Percentiles rank a stretch among this genome's conserved stretches.
phyloP scores from a whole-genome alignment of 129 eudicot genomes.

The Centella asiatica region DNA sequence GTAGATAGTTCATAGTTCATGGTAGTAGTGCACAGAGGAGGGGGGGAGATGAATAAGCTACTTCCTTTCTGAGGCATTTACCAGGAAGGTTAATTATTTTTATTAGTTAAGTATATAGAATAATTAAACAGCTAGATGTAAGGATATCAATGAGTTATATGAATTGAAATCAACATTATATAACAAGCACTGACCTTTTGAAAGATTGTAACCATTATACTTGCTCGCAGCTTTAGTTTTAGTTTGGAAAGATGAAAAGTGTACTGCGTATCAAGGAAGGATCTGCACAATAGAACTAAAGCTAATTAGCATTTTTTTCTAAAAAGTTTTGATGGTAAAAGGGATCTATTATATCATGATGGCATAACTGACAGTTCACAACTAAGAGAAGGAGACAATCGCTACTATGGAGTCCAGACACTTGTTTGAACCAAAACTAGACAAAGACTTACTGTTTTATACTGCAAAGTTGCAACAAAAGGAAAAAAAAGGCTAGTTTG shows the following conservation, averaged over 20 bases:
- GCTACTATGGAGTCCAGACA: background rate
- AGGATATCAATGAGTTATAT: background rate
- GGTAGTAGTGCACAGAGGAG: no score
- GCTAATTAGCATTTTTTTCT: background rate
- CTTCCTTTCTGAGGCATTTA: no score
- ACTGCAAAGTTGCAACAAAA: no score
- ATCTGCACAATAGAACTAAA: constrained; percentile 47
- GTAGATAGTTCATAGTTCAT: no score
- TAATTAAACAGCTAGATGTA: no score
- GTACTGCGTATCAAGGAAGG: constrained; percentile 90
- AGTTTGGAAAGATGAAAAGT: constrained; percentile 67
- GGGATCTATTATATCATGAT: background rate
- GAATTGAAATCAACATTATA: no score
- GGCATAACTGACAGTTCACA: background rate
- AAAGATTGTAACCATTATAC: constrained; percentile 69
- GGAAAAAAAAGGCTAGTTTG: no score
- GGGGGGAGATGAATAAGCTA: no score
- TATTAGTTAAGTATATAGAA: no score
- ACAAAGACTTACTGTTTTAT: no score
- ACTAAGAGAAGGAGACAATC: background rate
- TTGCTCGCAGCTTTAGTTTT: constrained; percentile 75
- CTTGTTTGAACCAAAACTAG: background rate
- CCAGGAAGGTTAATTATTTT: no score
- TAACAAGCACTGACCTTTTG: constrained; percentile 45
- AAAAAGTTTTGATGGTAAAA: no score